Evolutionary conservation across 495 filamentous ascomycete genomes (phyloP).

Genomic region (Xylaria intraflava): DNA sequence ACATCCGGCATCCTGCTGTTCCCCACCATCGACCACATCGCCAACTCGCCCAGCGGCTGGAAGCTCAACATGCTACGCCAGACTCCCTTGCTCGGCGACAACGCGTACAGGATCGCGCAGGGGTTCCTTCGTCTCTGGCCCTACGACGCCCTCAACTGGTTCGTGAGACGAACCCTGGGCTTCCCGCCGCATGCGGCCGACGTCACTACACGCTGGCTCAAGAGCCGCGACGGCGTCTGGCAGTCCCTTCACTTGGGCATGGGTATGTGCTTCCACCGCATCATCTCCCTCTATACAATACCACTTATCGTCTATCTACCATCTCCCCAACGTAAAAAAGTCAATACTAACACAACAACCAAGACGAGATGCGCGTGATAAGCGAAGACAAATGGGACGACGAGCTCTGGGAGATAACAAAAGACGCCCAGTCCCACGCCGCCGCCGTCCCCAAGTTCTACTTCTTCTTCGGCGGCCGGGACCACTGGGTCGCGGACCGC

Average conservation of each 20-base stretch:
- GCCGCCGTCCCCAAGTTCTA: conserved; percentile 47
- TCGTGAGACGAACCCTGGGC: conserved; percentile 44
- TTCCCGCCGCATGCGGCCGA: conserved; percentile 52
- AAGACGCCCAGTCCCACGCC: conserved; percentile 15
- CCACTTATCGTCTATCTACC: neutral
- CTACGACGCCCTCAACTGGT: conserved; percentile 27
- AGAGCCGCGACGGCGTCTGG: conserved; percentile 55
- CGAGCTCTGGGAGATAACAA: conserved; percentile 66
- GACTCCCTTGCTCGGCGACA: conserved; percentile 49
- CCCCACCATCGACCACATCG: conserved; percentile 71
- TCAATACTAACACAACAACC: neutral
- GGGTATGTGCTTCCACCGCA: conserved; percentile 3
- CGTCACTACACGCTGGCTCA: conserved; percentile 58
- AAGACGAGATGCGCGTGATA: conserved; percentile 70
- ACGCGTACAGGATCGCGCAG: conserved; percentile 48
- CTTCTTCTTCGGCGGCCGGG: conserved; percentile 71
- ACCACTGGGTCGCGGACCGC: conserved; percentile 77
- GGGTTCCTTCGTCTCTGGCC: conserved; percentile 44
- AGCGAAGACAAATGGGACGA: conserved; percentile 69
- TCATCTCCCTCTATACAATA: neutral
- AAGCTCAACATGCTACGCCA: conserved; percentile 47
- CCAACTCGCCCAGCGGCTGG: conserved; percentile 55
- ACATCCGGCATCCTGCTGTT: conserved; percentile 62
- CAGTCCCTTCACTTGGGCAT: conserved; percentile 56
- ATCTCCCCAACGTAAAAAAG: neutral